Evolutionary conservation across 192 early-diverging fungal genomes (phyloP).

Genomic region (Coemansia biformis): DNA sequence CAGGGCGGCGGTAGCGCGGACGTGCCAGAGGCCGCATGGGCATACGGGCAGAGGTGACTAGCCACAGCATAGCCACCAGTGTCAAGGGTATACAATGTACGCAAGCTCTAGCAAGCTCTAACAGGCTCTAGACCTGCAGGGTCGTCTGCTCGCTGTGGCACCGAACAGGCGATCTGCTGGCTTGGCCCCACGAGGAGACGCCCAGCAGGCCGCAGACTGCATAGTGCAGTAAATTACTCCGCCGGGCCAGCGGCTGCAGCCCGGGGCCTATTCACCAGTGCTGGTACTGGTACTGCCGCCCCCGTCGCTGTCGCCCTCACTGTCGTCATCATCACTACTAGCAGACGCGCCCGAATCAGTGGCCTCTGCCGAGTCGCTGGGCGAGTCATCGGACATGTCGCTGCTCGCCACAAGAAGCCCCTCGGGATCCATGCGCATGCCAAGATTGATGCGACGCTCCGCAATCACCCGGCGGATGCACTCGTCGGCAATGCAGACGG

Average conservation of each 20-base stretch:
- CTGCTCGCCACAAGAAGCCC: conserved; percentile 15
- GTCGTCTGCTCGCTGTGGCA: background rate
- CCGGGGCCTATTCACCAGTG: too few relatives aligned
- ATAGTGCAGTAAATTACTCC: too few relatives aligned
- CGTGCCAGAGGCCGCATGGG: too few relatives aligned
- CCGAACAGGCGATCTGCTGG: background rate
- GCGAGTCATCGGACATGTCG: background rate
- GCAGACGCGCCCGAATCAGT: background rate
- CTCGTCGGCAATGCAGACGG: conserved; percentile 45
- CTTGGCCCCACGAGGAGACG: too few relatives aligned
- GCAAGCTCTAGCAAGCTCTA: conserved; percentile 4
- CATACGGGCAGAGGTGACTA: too few relatives aligned
- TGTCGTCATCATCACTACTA: background rate
- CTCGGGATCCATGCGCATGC: conserved; percentile 26
- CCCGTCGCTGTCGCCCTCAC: background rate
- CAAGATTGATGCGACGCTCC: conserved; percentile 29
- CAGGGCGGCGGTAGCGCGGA: too few relatives aligned
- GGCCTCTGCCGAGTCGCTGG: background rate
- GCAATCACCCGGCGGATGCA: conserved; percentile 20
- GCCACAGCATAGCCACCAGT: conserved; percentile 2
- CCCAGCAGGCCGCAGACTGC: too few relatives aligned
- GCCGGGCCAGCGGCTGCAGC: too few relatives aligned
- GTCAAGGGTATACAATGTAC: conserved; percentile 7
- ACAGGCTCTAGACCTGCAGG: conserved; percentile 5
- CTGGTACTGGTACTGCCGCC: background rate